Percentiles rank a stretch among this genome's conserved stretches.
Evolutionary conservation across 2,329 filamentous ascomycete species (phyloP).

Genomic region (Diaporthe amygdali): DNA sequence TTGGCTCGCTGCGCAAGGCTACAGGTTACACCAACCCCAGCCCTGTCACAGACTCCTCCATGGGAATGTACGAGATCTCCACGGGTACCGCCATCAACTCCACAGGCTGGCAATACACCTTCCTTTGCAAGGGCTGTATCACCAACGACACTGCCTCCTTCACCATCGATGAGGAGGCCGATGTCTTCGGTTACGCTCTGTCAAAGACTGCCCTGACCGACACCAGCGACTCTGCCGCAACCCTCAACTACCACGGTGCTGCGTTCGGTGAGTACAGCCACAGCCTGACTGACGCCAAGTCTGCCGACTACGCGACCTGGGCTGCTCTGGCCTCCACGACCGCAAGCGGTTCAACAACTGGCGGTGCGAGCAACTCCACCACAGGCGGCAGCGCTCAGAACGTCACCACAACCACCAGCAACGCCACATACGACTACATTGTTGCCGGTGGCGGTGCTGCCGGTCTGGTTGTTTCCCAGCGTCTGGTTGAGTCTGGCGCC

Average conservation of each 20-base stretch:
- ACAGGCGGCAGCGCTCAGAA: conserved; percentile 23
- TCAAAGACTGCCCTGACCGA: conserved; percentile 42
- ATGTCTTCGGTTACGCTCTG: conserved; percentile 45
- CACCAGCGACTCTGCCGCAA: conserved; percentile 18
- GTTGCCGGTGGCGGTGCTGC: conserved; percentile 44
- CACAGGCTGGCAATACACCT: conserved; percentile 54
- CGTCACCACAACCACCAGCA: conserved; percentile 33
- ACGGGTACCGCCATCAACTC: conserved; percentile 52
- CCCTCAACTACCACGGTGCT: conserved; percentile 38
- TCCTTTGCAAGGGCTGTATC: conserved; percentile 49
- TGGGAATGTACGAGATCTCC: conserved; percentile 45
- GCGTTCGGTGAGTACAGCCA: conserved; percentile 44
- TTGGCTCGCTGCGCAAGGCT: conserved; percentile 29
- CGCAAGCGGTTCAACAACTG: not conserved
- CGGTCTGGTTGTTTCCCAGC: conserved; percentile 41
- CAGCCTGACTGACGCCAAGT: conserved; percentile 38
- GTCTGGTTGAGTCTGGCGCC: conserved; percentile 42
- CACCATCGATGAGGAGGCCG: conserved; percentile 29
- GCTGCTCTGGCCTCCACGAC: conserved; percentile 31
- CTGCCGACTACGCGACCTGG: conserved; percentile 36
- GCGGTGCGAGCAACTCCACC: conserved; percentile 12
- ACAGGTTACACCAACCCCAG: conserved; percentile 46
- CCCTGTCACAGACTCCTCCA: conserved; percentile 40
- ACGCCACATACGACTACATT: conserved; percentile 46
- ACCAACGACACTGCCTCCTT: conserved; percentile 35